Percentiles rank a stretch among this genome's conserved stretches.
Conservation (phyloP, 768 basidiomycete species). For the Lentinula edodes region DNA sequence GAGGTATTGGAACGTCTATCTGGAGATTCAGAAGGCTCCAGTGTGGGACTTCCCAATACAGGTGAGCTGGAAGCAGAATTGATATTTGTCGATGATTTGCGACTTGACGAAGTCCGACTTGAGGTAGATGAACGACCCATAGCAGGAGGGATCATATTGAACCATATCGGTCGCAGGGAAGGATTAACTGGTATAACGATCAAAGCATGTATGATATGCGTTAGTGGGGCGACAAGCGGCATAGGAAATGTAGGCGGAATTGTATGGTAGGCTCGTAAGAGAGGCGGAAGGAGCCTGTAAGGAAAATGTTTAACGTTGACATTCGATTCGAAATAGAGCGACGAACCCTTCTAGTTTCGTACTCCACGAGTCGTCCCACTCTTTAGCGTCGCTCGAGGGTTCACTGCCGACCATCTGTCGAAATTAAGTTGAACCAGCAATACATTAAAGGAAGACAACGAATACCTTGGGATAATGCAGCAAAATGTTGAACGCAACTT, state of each 20-base stretch:
- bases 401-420: constrained; percentile 38
- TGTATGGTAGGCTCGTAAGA: constrained; percentile 65
- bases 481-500: constrained; percentile 78
- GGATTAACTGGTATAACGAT: constrained; percentile 70
- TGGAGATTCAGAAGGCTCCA: constrained; percentile 14
- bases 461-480: constrained; percentile 75
- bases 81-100: constrained; percentile 26
- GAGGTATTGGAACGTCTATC: constrained; percentile 14
- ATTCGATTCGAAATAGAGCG: background rate
- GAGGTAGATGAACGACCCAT: constrained; percentile 6
- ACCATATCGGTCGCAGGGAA: constrained; percentile 56
- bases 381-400: constrained; percentile 19
- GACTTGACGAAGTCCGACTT: constrained; percentile 24
- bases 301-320: background rate
- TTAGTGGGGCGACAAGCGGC: constrained; percentile 69
- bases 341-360: constrained; percentile 64
- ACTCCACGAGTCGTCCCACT: constrained; percentile 29
- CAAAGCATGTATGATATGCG: constrained; percentile 77
- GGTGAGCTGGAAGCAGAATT: constrained; percentile 25
- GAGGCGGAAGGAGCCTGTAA: constrained; percentile 60
- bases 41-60: constrained; percentile 38
- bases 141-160: constrained; percentile 33
- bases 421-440: background rate
- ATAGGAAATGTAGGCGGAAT: constrained; percentile 55
- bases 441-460: background rate